Evolutionary conservation across 1,284 basidiomycete species (phyloP), one percentile per base, ranked within the genome.

Genomic region (Cutaneotrichosporon sp.): DNA sequence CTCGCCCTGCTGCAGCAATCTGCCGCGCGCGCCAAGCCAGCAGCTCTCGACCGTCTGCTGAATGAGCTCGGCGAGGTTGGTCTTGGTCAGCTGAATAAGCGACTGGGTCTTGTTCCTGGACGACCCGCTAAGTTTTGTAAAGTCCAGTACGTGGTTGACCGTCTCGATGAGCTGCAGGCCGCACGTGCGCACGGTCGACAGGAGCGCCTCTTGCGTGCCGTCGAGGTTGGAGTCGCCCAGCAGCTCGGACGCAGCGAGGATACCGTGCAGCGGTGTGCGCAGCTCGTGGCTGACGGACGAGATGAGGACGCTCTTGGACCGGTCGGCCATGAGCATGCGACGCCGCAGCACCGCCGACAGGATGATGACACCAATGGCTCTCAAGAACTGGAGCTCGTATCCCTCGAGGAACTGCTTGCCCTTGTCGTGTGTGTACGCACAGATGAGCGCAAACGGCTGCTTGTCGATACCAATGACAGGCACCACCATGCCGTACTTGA

Each of bases 81-180:
- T 86, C 56, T 79, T 81, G 59, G 80, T 80, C n/a, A 81, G 80
- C 22, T 81, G 78, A 55, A 90, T 88, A 46, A 83, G 80, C 8
- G 44, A 34, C 12, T 41, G 38, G 4, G 49, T 37, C 17, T 20
- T 37, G 30, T 46, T 41, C 85, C 87, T 88, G 38, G 84, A 79
- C 60, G 86, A 87, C n/a, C 91, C 90, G 65, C 88, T 92, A 18
- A 96, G 80, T 70, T 97, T 97, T 34, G 92, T 96, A 69, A 94
- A 97, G 72, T 97, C 93, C 35, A 97, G 79, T 7, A 97, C 93
- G 66, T 97, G 93, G 68, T 97, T 97, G 54, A 97, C 92, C 0
- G 79, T 77, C 61, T 80, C 79, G 49, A 79, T 76, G 22, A 80
- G 67, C 34, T 77, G 77, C 48, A 77, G 77, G 14, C 77, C 78